Evolutionary conservation across 805 yeast species (phyloP).

Genomic region (Metschnikowia picachoensis): DNA sequence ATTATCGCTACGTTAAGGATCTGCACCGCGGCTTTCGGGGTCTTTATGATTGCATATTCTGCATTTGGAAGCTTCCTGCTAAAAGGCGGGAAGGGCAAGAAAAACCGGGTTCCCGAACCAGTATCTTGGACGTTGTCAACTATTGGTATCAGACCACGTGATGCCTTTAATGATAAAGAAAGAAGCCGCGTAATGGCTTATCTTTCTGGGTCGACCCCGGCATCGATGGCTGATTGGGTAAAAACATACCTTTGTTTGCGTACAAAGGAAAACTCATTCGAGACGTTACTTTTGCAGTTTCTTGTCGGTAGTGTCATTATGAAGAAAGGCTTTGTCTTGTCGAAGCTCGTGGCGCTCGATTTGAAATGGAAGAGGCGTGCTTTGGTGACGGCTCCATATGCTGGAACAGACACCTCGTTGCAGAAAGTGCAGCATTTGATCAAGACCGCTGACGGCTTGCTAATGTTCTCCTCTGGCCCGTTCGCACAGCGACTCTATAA

Average conservation of each 20-base stretch:
- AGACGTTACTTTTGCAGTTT: slow-evolving; percentile 29
- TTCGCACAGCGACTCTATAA: slow-evolving; percentile 28
- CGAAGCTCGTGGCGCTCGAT: slow-evolving; percentile 21
- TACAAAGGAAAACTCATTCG: slow-evolving; percentile 30
- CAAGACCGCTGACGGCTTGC: slow-evolving; percentile 29
- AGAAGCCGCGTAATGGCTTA: slow-evolving; percentile 16
- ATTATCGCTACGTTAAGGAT: background rate
- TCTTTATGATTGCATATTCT: slow-evolving; percentile 1
- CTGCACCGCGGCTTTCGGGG: background rate
- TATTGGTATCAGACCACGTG: slow-evolving; percentile 3
- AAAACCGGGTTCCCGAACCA: background rate
- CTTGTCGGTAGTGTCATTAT: slow-evolving; percentile 27
- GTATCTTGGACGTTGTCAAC: background rate
- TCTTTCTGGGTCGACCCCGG: slow-evolving; percentile 18
- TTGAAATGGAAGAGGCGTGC: slow-evolving; percentile 25
- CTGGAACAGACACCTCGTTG: slow-evolving; percentile 24
- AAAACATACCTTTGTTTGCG: slow-evolving; percentile 28
- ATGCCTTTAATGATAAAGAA: slow-evolving; percentile 1
- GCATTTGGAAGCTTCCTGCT: background rate
- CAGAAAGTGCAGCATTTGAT: slow-evolving; percentile 23
- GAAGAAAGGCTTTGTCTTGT: slow-evolving; percentile 19
- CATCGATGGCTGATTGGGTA: slow-evolving; percentile 16
- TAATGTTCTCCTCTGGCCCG: slow-evolving; percentile 26
- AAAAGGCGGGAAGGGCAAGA: background rate
- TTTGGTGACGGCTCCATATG: slow-evolving; percentile 28